Conservation (phyloP, 164 flowering plant genomes). For the Nelumbo lutea region DNA sequence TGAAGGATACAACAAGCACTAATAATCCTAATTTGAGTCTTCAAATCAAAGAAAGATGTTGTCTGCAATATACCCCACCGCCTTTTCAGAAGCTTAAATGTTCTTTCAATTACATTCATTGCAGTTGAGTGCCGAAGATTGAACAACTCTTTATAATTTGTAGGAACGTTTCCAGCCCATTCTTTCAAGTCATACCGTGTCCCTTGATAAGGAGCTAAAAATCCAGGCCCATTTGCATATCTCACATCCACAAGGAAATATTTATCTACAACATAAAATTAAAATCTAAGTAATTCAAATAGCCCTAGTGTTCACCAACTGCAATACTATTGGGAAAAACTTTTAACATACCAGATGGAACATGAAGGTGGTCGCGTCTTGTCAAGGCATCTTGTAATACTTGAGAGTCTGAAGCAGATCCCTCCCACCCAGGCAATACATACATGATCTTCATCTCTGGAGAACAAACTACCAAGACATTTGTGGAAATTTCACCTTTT, state of each 20-base stretch:
- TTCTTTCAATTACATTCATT: neutral
- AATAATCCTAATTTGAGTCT: neutral
- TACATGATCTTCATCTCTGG: neutral
- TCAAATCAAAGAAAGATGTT: neutral
- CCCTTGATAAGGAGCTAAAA: slow-evolving; percentile 1
- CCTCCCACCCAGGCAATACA: slow-evolving; percentile 3
- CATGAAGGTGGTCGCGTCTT: neutral
- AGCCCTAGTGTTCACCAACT: neutral
- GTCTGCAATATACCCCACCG: neutral
- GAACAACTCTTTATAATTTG: neutral
- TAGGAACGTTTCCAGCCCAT: neutral
- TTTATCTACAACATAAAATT: neutral
- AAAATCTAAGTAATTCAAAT: neutral
- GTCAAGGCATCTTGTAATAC: neutral
- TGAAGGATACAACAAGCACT: neutral
- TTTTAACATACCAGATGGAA: neutral
- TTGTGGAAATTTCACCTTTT: neutral
- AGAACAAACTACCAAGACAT: neutral
- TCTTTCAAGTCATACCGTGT: neutral
- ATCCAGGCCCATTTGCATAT: neutral
- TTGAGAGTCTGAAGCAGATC: slow-evolving; percentile 1
- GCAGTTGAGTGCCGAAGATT: neutral
- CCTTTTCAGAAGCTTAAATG: too few relatives aligned
- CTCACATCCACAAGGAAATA: neutral
- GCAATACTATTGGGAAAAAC: neutral